Conservation (phyloP, 2,329 filamentous ascomycete species). For the Botryotinia globosa region DNA sequence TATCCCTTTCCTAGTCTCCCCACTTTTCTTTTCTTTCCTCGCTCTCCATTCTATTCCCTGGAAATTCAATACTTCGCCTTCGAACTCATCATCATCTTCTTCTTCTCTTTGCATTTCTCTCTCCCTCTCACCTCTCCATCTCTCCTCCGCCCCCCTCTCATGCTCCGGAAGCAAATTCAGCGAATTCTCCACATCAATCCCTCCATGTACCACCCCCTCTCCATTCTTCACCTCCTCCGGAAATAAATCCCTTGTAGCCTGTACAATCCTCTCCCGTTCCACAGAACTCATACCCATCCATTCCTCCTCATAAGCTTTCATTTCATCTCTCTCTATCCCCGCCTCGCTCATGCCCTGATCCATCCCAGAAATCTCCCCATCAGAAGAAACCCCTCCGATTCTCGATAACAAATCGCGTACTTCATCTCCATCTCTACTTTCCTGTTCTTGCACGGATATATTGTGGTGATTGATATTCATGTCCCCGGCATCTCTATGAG, state of each 20-base stretch:
- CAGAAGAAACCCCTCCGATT: not conserved
- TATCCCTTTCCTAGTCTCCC: not conserved
- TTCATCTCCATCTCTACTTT: conserved; percentile 41
- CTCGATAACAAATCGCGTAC: conserved; percentile 42
- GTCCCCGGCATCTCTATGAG: not conserved
- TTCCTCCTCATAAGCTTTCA: not conserved
- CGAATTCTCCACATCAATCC: not conserved
- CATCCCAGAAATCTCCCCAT: not conserved
- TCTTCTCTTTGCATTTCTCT: too few species aligned
- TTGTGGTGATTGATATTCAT: too few species aligned
- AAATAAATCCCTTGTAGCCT: conserved; percentile 12
- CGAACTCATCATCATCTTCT: not conserved
- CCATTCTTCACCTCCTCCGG: not conserved
- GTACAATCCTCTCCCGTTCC: not conserved
- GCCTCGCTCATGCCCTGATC: not conserved
- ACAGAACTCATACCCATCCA: not conserved
- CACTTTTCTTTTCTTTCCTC: not conserved
- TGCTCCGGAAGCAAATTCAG: not conserved
- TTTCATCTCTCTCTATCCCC: not conserved
- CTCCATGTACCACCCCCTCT: not conserved
- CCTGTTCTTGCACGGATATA: conserved; percentile 25
- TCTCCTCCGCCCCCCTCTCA: not conserved
- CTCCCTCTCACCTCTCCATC: not conserved
- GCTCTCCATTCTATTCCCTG: not conserved
- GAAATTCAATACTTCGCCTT: not conserved